Percentiles rank a stretch among this genome's conserved stretches.
These are phyloP conservation scores for Talaromyces rugulosus DNA, from an alignment of 2,329 filamentous ascomycete genomes.

Conservation along the genomic window DNA sequence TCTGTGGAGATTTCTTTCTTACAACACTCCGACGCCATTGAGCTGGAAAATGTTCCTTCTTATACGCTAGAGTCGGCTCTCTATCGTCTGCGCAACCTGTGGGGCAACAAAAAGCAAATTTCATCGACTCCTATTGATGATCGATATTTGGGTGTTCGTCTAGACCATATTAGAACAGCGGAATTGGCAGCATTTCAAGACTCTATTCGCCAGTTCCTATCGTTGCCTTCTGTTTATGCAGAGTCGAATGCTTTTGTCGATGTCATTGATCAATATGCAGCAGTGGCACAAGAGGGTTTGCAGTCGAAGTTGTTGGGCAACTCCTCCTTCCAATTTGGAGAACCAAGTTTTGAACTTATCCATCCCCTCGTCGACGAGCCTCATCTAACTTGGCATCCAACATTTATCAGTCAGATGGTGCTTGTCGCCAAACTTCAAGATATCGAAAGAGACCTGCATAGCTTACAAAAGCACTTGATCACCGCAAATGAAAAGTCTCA, in stretches of 20 bases:
- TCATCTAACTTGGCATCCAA: constrained; percentile 21
- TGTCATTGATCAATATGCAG: constrained; percentile 23
- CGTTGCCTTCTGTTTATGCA: constrained; percentile 15
- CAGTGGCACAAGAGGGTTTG: constrained; percentile 27
- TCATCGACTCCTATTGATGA: constrained; percentile 14
- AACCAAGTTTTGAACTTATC: constrained; percentile 27
- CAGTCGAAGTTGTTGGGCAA: constrained; percentile 24
- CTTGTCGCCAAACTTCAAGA: constrained; percentile 33
- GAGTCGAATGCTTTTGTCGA: not conserved
- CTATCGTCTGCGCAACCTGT: constrained; percentile 36
- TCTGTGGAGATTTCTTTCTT: constrained; percentile 83
- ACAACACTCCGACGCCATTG: constrained; percentile 28
- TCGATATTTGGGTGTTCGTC: constrained; percentile 24
- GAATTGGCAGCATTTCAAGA: constrained; percentile 32
- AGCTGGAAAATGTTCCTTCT: constrained; percentile 20
- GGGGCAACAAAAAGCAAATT: constrained; percentile 18
- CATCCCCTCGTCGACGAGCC: constrained; percentile 40
- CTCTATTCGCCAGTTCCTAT: constrained; percentile 21
- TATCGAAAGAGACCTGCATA: constrained; percentile 32
- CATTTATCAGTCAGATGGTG: constrained; percentile 16
- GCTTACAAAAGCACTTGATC: constrained; percentile 29
- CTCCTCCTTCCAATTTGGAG: not conserved
- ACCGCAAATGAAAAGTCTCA: constrained; percentile 29
- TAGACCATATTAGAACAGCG: constrained; percentile 34
- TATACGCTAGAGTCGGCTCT: constrained; percentile 37